Evolutionary conservation across 2,329 filamentous ascomycete genomes (phyloP), one percentile per base, ranked within the genome.

Genomic region (Boeremia exigua): DNA sequence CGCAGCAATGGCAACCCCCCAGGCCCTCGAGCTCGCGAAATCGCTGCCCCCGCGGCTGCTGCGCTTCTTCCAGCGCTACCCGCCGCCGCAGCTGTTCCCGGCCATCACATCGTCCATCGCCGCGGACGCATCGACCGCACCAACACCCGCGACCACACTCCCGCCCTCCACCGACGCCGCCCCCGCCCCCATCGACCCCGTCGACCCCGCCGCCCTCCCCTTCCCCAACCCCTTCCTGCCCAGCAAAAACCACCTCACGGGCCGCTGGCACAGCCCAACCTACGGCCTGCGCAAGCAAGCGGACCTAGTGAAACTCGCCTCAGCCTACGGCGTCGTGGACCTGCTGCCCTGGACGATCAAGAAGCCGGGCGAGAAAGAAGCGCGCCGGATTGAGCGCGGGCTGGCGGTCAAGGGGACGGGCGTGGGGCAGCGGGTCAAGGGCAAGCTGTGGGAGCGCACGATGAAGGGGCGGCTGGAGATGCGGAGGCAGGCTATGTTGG

Each of bases 391-490:
- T 55, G 90, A 96, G 80, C 84, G 88, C 62, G 94, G 93, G 45
- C 75, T 96, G 75, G 84, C 88, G 60, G 90, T 97, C 55, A 94
- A 93, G 85, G 94, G 94, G 68, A 98, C 94, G 1, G 94, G 95
- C 82, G 87, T 92, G 65, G 94, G 92, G 54, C 88, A 97, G 79
- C 88, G 84, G 78, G 94, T 97, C 75, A 99, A 98, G 88, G 95
- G 95, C 77, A 94, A 97, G 78, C 84, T 87, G 68, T 91, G 93
- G 86, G 95, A 99, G 82, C 86, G 95, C 74, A 89, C 89, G 70
- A 81, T 97, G 80, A 88, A 90, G 79, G 82, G 84, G 59, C 87
- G 88, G 82, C 86, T 98, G 84, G 92, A 96, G 76, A 87, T 90
- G 80, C 88, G 92, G 79, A 90, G 89, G 83, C 85, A 91, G 77